Evolutionary conservation across 495 filamentous ascomycete genomes (phyloP), one percentile per base, ranked within the genome.

Genomic region (Umbilicaria muhlenbergii): DNA sequence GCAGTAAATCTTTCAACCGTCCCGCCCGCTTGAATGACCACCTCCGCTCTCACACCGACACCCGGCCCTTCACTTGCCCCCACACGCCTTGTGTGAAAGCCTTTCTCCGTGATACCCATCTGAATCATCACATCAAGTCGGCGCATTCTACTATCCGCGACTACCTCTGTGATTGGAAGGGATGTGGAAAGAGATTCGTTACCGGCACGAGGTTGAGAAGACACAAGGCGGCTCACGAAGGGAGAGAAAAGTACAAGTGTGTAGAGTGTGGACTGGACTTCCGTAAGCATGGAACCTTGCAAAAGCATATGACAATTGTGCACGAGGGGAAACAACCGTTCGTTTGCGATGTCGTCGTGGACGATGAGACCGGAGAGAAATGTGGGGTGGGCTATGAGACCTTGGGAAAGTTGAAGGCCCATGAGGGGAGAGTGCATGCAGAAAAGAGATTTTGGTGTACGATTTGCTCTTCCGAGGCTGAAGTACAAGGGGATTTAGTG

Each of bases 241-340:
- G 76, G 17, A 65, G 66, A 44, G 75, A 84, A 47, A 68, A 75
- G 40, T 83, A 76, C 50, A 67, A 69, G 44, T 98, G 91, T 55
- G 79, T 78, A 47, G 80, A 74, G 1, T 98, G 91, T 56, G 66
- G 73, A 32, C 72, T 80, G 58, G 74, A 72, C 12, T 98, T 96
- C 60, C 73, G 91, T 35, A 96, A 95, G 58, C 81, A 87, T 52
- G 74, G 81, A 42, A 94, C 86, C 2, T 71, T 98, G 11, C 76
- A 86, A 51, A 75, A 80, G 14, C 91, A 98, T 59, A 77, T 95
- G 39, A 70, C 74, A 16, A 66, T 69, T 0, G 73, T 69, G 2
- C 91, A 98, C 56, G 65, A 89, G 17, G 66, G 77, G 5, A 57
- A 73, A 45, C 68, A 78, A 16, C 74, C 84, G 1, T 92, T 75